Evolutionary conservation across 2,329 filamentous ascomycete species (phyloP).

Genomic region (Aspergillus sp.): DNA sequence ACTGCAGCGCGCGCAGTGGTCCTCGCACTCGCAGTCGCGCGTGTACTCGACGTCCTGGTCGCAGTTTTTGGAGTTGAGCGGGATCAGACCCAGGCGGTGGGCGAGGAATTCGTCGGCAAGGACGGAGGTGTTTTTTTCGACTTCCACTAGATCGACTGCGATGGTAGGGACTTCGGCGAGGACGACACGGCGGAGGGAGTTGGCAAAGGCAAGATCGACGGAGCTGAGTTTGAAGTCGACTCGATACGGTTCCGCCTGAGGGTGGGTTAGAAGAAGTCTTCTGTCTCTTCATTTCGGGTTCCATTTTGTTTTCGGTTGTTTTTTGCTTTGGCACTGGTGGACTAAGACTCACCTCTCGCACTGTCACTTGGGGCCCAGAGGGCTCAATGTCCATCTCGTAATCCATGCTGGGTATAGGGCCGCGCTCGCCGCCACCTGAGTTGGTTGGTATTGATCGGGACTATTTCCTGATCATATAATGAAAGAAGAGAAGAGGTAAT

Average conservation of each 20-base stretch:
- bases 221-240: slow-evolving; percentile 90
- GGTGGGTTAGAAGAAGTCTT: neutral
- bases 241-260: slow-evolving; percentile 69
- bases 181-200: slow-evolving; percentile 85
- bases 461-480: no score
- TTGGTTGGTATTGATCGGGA: neutral
- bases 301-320: neutral
- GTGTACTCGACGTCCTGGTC: slow-evolving; percentile 77
- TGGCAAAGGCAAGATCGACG: slow-evolving; percentile 86
- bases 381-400: slow-evolving; percentile 47
- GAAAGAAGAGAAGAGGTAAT: no score
- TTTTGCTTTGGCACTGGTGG: neutral
- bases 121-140: slow-evolving; percentile 90
- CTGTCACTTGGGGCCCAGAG: slow-evolving; percentile 44
- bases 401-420: slow-evolving; percentile 31
- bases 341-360: slow-evolving; percentile 36
- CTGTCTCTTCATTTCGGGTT: no score
- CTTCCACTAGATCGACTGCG: slow-evolving; percentile 90
- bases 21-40: slow-evolving; percentile 93
- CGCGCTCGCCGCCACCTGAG: slow-evolving; percentile 7
- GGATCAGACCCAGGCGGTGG: slow-evolving; percentile 85
- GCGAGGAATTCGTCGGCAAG: slow-evolving; percentile 94
- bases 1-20: slow-evolving; percentile 88
- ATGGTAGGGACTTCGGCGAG: slow-evolving; percentile 91
- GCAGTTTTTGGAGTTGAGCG: slow-evolving; percentile 77